Evolutionary conservation across 257 asterid genomes (phyloP).

Genomic region (Apocynum venetum): DNA sequence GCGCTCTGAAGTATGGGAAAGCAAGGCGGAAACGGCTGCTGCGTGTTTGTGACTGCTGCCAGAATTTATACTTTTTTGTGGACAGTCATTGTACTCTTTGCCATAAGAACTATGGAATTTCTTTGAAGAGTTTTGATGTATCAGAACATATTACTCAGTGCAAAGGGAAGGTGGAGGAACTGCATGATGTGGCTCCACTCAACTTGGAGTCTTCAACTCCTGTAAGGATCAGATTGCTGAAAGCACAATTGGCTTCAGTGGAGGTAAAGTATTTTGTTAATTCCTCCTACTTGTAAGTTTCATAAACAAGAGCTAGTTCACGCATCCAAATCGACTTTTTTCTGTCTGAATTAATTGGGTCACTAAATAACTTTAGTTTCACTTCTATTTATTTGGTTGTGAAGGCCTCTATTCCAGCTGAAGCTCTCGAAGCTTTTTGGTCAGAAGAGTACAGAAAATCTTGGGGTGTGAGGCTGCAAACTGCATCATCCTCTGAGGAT

Average conservation of each 20-base stretch:
- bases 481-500: slow-evolving; percentile 58
- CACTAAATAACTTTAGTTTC: slow-evolving; percentile 3
- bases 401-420: slow-evolving; percentile 70
- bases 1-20: slow-evolving; percentile 45
- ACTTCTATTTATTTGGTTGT: slow-evolving; percentile 11
- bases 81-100: slow-evolving; percentile 54
- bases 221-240: slow-evolving; percentile 52
- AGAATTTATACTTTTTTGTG: slow-evolving; percentile 37
- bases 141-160: slow-evolving; percentile 44
- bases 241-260: slow-evolving; percentile 57
- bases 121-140: slow-evolving; percentile 23
- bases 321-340: background rate
- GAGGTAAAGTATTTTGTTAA: slow-evolving; percentile 48
- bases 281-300: slow-evolving; percentile 7
- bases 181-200: slow-evolving; percentile 16
- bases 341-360: background rate
- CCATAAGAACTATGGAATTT: slow-evolving; percentile 32
- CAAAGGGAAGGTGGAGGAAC: slow-evolving; percentile 35
- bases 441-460: slow-evolving; percentile 52
- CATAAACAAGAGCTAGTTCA: slow-evolving; percentile 1
- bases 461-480: slow-evolving; percentile 55
- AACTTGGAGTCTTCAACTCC: slow-evolving; percentile 40
- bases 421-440: slow-evolving; percentile 64
- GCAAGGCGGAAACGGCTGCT: slow-evolving; percentile 42
- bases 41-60: slow-evolving; percentile 55